Base-by-base conservation (phyloP, 192 early-diverging fungal species). In the Coemansia sp. region DNA sequence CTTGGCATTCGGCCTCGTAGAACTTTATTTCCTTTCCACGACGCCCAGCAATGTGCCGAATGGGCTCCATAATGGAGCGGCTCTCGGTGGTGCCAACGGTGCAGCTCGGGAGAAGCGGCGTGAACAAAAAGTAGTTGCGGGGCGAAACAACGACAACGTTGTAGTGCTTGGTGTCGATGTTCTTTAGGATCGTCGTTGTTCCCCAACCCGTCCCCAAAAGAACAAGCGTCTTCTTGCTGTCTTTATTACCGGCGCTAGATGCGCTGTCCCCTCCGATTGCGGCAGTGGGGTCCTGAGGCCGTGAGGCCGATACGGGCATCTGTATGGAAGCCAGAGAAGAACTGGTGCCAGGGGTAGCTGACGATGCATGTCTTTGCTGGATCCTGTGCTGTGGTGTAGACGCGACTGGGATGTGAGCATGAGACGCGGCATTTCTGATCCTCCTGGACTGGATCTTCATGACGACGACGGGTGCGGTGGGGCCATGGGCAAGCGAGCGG, bases 31-130 rank as follows among this genome's bases (percentile, higher is more conserved):
- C 88, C 20, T 90, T 87, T 53, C 84, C 84, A 76, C 93, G 95
- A 74, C 90, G 89, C 7, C 92, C 88, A 25, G 91, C 92, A 64
- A 88, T 91, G 56, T 87, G 81, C 61, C 92, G 75, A 22, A 94
- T 87, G 1, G 94, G 92, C 72, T 96, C 94, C 61, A 90, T 89
- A 70, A 95, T 93, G 53, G 89, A 92, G 46, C 92, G 85, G 81
- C 90, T 93, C 70, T 96, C 94, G 7, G 94, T 86, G 10, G 94
- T 94, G 5, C 94, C 94, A 0, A 94, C 93, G 1, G 90, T 87
- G 42, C 88, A 89, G 69, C 89, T 90, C n/a, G 94, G 92, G 59
- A 96, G 83, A 40, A 96, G 72, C 14, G 94, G 94, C 43, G 94
- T 96, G 74, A 94, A 93, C 25, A 92, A 76, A 76, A 95, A 95